Evolutionary conservation across 306 rosid genomes (phyloP), one percentile per base, ranked within the genome.

Genomic region (Vigna reflexopilosa): DNA sequence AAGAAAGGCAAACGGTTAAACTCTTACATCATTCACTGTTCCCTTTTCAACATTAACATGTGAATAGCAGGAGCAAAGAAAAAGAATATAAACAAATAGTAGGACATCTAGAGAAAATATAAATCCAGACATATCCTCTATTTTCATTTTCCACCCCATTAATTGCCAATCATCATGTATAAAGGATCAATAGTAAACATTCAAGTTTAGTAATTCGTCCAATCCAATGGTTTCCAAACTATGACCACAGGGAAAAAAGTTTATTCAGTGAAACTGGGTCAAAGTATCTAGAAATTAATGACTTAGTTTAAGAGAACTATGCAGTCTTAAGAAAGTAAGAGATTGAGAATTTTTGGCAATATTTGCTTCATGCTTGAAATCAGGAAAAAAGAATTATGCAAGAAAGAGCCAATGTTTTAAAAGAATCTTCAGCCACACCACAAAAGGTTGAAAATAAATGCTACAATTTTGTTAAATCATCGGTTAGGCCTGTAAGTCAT

Each of bases 61-160:
- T 16, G 7, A 5, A 5, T 62, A 19, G 72, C n/a, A 38, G 67
- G 59, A 76, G 50, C 52, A 76, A 47, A 50, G 17, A 9, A 40
- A 40, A 62, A 81, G 38, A 28, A 42, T 22, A 70, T 20, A 49
- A 20, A 52, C 48, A 76, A 30, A 76, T 30, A 76, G 17, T 48
- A 24, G 24, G 14, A 28, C 26, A 36, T 55, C 61, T 38, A 67
- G n/a, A 45, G 64, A 67, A 42, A 28, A 42, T 69, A 81, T 62
- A 81, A 62, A 51, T 70, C 54, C 56, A 69, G n/a, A 70, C 28
- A 28, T 40, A 32, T 42, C 77, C 36, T 45, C 26, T 70, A 32
- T 36, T 76, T 69, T 50, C 28, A 48, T 19, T 70, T 70, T 40
- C 52, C 76, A 70, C 9, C 65, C 47, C 65, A 42, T 54, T 50